These are phyloP conservation scores for Syzygium grande DNA, from an alignment of 345 rosid genomes.

Conservation along the genomic window DNA sequence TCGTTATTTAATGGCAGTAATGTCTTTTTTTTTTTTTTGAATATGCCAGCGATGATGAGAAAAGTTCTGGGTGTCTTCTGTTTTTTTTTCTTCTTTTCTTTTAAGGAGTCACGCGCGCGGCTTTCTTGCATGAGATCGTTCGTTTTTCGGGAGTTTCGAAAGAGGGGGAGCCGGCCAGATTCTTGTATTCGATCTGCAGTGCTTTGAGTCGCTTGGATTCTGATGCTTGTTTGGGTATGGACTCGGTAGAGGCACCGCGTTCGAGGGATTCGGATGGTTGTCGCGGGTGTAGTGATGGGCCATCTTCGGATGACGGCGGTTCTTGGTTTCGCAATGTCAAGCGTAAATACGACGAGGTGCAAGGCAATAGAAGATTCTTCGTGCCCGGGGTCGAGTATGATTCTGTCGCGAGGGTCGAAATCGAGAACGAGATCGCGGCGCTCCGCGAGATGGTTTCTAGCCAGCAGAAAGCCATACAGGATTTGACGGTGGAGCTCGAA, in stretches of 20 bases:
- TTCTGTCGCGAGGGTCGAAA: slow-evolving; percentile 55
- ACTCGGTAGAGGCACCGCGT: slow-evolving; percentile 29
- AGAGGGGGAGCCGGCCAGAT: not conserved
- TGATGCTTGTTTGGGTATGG: slow-evolving; percentile 26
- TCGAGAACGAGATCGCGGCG: slow-evolving; percentile 68
- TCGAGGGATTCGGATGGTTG: slow-evolving; percentile 29
- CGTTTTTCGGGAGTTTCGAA: not conserved
- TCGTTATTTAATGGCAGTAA: not conserved
- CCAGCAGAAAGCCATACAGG: slow-evolving; percentile 73
- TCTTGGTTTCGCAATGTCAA: slow-evolving; percentile 66
- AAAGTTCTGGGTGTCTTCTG: not conserved
- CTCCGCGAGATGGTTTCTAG: slow-evolving; percentile 64
- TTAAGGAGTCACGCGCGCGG: not conserved
- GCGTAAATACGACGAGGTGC: slow-evolving; percentile 58
- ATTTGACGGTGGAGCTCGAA: slow-evolving; percentile 59
- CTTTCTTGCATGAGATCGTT: not conserved
- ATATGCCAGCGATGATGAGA: not conserved
- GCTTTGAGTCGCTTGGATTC: too few relatives aligned
- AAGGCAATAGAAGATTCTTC: slow-evolving; percentile 30
- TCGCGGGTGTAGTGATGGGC: slow-evolving; percentile 51
- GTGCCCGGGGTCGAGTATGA: slow-evolving; percentile 44
- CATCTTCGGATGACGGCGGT: slow-evolving; percentile 17
- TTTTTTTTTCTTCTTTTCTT: not conserved
- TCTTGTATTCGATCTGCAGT: not conserved
- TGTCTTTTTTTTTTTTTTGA: not conserved